Evolutionary conservation across 148 eudicot species (phyloP).

Genomic region (Vaccinium vitisidaea): DNA sequence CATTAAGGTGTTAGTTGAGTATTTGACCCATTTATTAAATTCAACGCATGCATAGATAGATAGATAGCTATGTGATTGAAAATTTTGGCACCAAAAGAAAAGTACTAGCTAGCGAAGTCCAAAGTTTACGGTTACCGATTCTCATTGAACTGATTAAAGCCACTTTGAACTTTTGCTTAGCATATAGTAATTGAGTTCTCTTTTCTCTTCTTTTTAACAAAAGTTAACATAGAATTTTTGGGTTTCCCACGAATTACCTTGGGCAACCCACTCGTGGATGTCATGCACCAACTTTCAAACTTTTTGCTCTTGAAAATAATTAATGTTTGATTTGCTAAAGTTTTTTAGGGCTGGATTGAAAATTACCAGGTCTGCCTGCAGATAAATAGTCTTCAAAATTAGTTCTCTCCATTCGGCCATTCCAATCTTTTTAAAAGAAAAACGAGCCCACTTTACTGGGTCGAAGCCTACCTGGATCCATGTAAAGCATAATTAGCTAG

Average conservation of each 20-base stretch:
- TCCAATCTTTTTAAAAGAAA: not conserved
- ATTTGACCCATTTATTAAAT: not conserved
- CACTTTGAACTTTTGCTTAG: not conserved
- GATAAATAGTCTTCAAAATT: not conserved
- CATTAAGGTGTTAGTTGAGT: constrained; percentile 11
- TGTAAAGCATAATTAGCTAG: no score
- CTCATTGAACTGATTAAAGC: not conserved
- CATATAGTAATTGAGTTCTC: constrained; percentile 1
- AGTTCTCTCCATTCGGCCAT: not conserved
- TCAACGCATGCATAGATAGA: not conserved
- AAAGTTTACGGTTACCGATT: constrained; percentile 12
- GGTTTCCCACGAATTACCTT: not conserved
- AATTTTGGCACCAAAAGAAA: constrained; percentile 14
- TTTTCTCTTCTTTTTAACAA: not conserved
- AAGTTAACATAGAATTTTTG: not conserved
- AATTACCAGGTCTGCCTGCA: not conserved
- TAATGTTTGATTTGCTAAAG: not conserved
- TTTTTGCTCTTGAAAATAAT: not conserved
- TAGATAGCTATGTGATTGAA: not conserved
- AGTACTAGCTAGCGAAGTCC: not conserved
- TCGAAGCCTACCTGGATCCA: no score
- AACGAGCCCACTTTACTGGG: not conserved
- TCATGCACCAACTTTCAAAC: not conserved
- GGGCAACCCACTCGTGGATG: not conserved
- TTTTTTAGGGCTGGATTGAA: not conserved